A percentile compares a stretch with the other conserved stretches of the same genome.
These are phyloP conservation scores for Spathaspora arborariae DNA, from an alignment of 805 yeast species.

Conservation along the genomic window DNA sequence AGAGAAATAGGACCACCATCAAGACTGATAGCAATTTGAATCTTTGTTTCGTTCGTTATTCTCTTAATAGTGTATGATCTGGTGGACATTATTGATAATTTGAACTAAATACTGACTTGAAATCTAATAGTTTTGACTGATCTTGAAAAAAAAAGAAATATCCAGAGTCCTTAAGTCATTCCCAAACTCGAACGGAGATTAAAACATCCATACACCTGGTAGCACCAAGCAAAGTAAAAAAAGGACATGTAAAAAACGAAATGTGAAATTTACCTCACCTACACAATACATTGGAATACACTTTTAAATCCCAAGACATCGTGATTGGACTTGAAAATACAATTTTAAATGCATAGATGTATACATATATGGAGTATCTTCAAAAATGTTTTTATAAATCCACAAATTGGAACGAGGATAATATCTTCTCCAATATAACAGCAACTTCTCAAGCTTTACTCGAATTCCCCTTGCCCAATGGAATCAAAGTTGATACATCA, in stretches of 20 bases:
- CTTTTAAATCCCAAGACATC: background rate
- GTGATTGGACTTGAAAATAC: no score
- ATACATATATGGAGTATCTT: conserved; percentile 83
- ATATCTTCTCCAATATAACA: conserved; percentile 69
- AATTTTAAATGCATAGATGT: conserved; percentile 41
- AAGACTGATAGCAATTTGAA: conserved; percentile 76
- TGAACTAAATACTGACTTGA: background rate
- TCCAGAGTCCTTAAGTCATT: no score
- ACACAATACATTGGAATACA: background rate
- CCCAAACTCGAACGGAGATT: background rate
- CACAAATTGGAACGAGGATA: conserved; percentile 77
- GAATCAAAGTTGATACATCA: conserved; percentile 61
- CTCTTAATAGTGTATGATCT: conserved; percentile 42
- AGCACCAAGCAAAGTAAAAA: no score
- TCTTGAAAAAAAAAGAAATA: no score
- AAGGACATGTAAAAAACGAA: no score
- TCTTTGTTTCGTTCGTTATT: conserved; percentile 89
- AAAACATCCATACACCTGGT: background rate
- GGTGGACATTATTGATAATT: background rate
- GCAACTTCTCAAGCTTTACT: conserved; percentile 68
- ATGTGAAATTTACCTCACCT: no score
- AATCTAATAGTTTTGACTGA: background rate
- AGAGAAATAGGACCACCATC: conserved; percentile 81
- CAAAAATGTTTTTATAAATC: conserved; percentile 65
- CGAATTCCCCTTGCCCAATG: conserved; percentile 70